A percentile compares a stretch with the other conserved stretches of the same genome.
Conservation (phyloP, 1,139 yeast genomes). For the Pichia sp. region DNA sequence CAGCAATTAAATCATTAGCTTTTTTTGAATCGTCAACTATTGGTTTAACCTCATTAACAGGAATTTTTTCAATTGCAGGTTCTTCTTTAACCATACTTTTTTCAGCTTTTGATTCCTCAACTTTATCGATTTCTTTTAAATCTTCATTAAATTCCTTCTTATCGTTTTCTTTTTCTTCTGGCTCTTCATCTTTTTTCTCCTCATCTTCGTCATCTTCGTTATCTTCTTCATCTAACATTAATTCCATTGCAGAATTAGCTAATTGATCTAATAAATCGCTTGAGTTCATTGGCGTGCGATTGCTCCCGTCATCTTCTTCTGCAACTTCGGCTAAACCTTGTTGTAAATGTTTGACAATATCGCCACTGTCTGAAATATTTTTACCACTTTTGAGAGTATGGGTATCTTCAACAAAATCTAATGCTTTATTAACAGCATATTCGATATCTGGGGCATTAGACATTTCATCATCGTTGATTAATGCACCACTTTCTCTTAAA, state of each 20-base stretch:
- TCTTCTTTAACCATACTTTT: too few species aligned
- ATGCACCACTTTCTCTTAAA: constrained; percentile 35
- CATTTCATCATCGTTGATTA: constrained; percentile 30
- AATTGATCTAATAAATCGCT: constrained; percentile 16
- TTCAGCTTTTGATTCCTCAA: constrained; percentile 33
- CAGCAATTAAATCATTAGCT: too few species aligned
- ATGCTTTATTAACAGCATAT: constrained; percentile 32
- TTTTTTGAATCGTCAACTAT: too few species aligned
- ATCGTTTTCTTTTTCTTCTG: background rate
- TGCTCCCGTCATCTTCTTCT: constrained; percentile 21
- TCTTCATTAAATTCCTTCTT: background rate
- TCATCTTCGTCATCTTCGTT: constrained; percentile 11
- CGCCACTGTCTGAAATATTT: constrained; percentile 28
- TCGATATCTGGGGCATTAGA: constrained; percentile 30
- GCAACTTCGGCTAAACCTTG: constrained; percentile 19
- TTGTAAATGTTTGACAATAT: constrained; percentile 11
- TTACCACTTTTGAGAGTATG: constrained; percentile 17
- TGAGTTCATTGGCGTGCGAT: constrained; percentile 13
- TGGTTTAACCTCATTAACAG: too few species aligned
- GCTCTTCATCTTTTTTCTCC: constrained; percentile 13
- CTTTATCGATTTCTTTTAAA: constrained; percentile 34
- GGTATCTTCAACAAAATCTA: constrained; percentile 26
- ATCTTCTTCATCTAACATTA: constrained; percentile 13
- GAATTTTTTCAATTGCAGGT: too few species aligned
- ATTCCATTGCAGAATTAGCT: constrained; percentile 17